Percentiles rank a stretch among this genome's conserved stretches.
Evolutionary conservation across 2,329 filamentous ascomycete species (phyloP).

Genomic region (Magnaporthiopsis rhizophila): DNA sequence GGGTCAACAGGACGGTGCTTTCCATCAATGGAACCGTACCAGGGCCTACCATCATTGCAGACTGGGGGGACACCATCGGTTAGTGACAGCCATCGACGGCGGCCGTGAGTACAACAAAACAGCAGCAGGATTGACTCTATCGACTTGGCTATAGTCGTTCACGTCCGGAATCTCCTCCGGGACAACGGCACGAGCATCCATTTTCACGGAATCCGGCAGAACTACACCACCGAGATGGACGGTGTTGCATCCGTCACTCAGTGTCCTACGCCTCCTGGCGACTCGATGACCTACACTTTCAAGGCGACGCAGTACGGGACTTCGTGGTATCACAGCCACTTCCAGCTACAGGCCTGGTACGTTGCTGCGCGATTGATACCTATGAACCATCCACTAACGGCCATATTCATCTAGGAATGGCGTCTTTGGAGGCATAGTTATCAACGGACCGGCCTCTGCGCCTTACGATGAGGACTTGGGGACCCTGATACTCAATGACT

Average conservation of each 20-base stretch:
- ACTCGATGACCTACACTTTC: constrained; percentile 41
- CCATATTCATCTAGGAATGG: constrained; percentile 40
- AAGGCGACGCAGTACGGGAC: constrained; percentile 46
- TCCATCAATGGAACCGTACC: constrained; percentile 26
- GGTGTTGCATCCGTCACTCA: constrained; percentile 31
- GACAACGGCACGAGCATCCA: constrained; percentile 36
- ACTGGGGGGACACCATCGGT: constrained; percentile 26
- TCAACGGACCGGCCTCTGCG: constrained; percentile 35
- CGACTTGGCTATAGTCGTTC: constrained; percentile 40
- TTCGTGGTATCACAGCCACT: constrained; percentile 52
- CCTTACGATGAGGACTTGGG: constrained; percentile 8
- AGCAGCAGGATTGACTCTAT: constrained; percentile 45
- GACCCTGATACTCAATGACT: constrained; percentile 4
- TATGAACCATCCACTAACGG: background rate
- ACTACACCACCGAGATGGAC: constrained; percentile 32
- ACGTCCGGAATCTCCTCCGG: constrained; percentile 57
- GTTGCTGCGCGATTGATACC: background rate
- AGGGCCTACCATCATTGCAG: constrained; percentile 23
- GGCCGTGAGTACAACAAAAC: constrained; percentile 29
- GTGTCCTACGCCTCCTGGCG: constrained; percentile 30
- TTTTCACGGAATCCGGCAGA: constrained; percentile 41
- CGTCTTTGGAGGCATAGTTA: constrained; percentile 41
- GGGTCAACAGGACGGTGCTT: constrained; percentile 29
- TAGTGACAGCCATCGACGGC: background rate
- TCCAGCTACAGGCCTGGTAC: constrained; percentile 19